Conservation (phyloP, 305 asterid species). For the Ilex paraguariensis region DNA sequence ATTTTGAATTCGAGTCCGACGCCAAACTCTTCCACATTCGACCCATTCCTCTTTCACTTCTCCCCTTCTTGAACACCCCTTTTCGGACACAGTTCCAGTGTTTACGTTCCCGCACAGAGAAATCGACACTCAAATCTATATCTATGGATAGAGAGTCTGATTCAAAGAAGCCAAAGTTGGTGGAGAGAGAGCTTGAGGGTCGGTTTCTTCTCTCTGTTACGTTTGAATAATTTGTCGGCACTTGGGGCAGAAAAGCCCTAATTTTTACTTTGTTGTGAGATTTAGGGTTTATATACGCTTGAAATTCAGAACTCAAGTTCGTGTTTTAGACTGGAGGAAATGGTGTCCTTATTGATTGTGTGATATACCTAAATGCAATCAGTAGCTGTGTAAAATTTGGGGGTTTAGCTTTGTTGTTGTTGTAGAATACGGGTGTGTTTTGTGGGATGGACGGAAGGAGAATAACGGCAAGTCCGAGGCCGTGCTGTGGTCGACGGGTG, state of each 20-base stretch:
- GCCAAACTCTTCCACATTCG: slow-evolving; percentile 32
- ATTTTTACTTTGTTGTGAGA: slow-evolving; percentile 26
- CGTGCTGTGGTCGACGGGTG: slow-evolving; percentile 87
- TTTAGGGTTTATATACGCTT: slow-evolving; percentile 34
- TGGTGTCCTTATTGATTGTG: too few relatives aligned
- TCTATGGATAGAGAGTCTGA: too few relatives aligned
- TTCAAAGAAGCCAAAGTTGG: too few relatives aligned
- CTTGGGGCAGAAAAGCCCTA: slow-evolving; percentile 24
- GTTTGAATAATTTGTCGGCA: slow-evolving; percentile 1
- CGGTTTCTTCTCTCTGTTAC: slow-evolving; percentile 12
- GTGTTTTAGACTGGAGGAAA: too few relatives aligned
- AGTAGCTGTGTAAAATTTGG: slow-evolving; percentile 16
- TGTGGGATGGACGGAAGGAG: slow-evolving; percentile 79
- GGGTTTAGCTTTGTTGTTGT: slow-evolving; percentile 24
- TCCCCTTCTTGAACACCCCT: too few relatives aligned
- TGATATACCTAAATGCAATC: slow-evolving; percentile 19
- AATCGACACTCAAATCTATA: too few relatives aligned
- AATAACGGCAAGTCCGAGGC: slow-evolving; percentile 92
- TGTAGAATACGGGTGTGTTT: too few relatives aligned
- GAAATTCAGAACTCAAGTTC: not conserved
- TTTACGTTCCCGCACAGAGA: too few relatives aligned
- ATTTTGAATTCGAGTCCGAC: slow-evolving; percentile 33
- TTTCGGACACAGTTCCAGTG: too few relatives aligned
- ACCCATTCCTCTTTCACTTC: slow-evolving; percentile 15
- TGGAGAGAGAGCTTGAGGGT: slow-evolving; percentile 4